phyloP scores from a whole-genome alignment of 1,284 basidiomycete genomes.

The Pseudozyma thailandica region DNA sequence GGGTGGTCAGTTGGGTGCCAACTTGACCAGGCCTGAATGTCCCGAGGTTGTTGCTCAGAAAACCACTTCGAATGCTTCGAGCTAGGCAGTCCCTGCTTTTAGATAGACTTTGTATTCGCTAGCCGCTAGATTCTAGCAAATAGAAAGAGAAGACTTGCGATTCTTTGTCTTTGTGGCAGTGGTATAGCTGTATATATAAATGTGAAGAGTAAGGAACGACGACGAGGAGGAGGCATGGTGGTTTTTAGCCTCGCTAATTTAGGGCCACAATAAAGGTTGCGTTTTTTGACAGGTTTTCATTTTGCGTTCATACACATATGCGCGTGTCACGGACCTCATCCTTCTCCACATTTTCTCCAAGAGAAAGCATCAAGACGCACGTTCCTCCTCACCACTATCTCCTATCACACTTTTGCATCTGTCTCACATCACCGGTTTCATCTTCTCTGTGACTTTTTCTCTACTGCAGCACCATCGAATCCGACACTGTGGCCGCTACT shows the following conservation, averaged over 20 bases:
- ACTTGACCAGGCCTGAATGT: constrained; percentile 40
- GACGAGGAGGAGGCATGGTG: constrained; percentile 1
- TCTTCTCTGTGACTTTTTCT: too few species aligned
- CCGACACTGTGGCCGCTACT: constrained; percentile 20
- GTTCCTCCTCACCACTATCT: background rate
- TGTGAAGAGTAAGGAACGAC: background rate
- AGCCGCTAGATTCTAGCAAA: too few species aligned
- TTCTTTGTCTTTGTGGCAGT: too few species aligned
- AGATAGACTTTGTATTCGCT: background rate
- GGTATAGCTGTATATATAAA: background rate
- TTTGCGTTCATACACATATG: too few species aligned
- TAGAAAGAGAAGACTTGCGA: too few species aligned
- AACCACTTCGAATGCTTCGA: constrained; percentile 1
- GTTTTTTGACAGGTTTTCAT: constrained; percentile 4
- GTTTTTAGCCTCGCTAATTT: background rate
- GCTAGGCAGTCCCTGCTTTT: constrained; percentile 1
- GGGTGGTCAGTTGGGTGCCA: constrained; percentile 43
- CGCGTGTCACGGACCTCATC: constrained; percentile 17
- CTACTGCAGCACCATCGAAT: background rate
- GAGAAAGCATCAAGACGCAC: too few species aligned
- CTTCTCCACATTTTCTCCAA: background rate
- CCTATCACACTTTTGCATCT: background rate
- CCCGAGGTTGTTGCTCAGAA: constrained; percentile 29
- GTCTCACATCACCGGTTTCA: background rate
- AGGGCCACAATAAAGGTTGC: background rate